Evolutionary conservation across 345 rosid species (phyloP), one percentile per base, ranked within the genome.

Genomic region (Balakata baccata): DNA sequence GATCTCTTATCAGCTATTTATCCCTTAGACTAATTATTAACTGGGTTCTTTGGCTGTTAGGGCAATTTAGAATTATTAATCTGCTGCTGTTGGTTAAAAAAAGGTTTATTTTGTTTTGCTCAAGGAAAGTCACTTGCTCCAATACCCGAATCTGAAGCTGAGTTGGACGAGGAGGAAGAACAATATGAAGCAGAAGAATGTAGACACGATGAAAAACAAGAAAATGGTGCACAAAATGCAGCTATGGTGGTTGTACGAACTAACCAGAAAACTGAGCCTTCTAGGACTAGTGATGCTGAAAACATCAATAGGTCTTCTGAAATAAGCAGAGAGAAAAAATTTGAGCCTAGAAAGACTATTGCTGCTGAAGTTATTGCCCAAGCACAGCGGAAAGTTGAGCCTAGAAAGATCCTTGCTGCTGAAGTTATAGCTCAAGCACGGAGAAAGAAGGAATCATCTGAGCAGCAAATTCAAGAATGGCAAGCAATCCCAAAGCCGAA

Each of bases 91-190:
- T n/a, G 20, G 57, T 80, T 69, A 59, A 65, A 68, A 66, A 69
- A 71, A 43, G 69, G 46, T 66, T 17, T 49, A 39, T 66, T 38
- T 69, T 74, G n/a, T 84, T 75, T 85, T 85, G 88, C 86, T 87
- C 58, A 89, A 92, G 96, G 91, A 88, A 87, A 94, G 98, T 86
- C 93, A 29, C 94, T 94, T 82, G 88, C 96, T 89, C 89, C 97
- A 64, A 94, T 94, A 83, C 96, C 96, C 38, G 98, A 94, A 73
- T 88, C 92, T 5, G 98, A 94, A 71, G 86, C 84, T 37, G 97
- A 94, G 86, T 74, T 87, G 25, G 98, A 90, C 78, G 91, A 88
- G 75, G 98, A 86, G 39, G 93, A 88, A 66, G 87, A 86, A 74
- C 64, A 77, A 46, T 61, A 63, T 49, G 82, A 61, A 64, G 64